Evolutionary conservation across 164 flowering plant genomes (phyloP).

Genomic region (Nelumbo lutea): DNA sequence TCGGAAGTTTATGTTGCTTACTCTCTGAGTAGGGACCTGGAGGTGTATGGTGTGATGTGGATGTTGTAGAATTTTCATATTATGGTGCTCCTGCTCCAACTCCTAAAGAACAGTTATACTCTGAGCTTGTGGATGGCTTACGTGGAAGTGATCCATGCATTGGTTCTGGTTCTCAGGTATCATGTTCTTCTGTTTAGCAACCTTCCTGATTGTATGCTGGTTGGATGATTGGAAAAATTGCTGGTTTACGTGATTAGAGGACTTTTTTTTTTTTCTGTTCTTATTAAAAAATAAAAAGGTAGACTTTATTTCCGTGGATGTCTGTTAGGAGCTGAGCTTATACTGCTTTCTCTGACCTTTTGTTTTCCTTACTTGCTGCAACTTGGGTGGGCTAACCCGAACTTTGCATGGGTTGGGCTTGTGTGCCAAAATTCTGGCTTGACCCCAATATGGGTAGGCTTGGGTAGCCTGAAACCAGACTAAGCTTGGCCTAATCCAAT

Average conservation of each 20-base stretch:
- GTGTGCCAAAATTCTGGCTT: no score
- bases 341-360: no score
- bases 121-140: slow-evolving; percentile 89
- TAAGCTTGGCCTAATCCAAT: no score
- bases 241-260: not conserved
- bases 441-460: no score
- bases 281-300: not conserved
- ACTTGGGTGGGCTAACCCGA: no score
- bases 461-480: no score
- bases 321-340: no score
- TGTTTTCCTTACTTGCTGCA: no score
- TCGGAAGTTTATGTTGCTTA: slow-evolving; percentile 9
- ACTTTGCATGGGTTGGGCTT: no score
- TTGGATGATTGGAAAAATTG: not conserved
- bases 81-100: slow-evolving; percentile 87
- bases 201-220: not conserved
- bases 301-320: no score
- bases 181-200: slow-evolving; percentile 8
- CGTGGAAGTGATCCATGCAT: slow-evolving; percentile 78
- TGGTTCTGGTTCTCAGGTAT: slow-evolving; percentile 95
- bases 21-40: slow-evolving; percentile 72
- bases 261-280: not conserved
- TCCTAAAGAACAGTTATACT: slow-evolving; percentile 78
- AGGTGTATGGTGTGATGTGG: slow-evolving; percentile 96
- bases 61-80: slow-evolving; percentile 91